Percentiles rank a stretch among this genome's conserved stretches.
These are phyloP conservation scores for Grammothele lineata DNA, from an alignment of 768 basidiomycete species.

Conservation along the genomic window DNA sequence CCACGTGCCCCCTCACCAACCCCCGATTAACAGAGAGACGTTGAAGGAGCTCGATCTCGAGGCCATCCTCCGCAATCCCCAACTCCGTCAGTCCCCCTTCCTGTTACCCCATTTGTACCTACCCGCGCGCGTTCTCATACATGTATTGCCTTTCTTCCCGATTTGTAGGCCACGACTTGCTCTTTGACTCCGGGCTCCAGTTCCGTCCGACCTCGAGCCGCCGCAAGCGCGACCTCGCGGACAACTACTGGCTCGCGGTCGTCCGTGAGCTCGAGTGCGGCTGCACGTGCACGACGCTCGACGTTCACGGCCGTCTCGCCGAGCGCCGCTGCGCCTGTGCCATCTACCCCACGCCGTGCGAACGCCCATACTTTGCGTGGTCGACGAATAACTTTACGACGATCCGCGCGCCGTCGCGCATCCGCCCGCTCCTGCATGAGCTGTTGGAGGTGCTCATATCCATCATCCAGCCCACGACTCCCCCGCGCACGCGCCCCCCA, in stretches of 20 bases:
- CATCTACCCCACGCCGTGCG: constrained; percentile 21
- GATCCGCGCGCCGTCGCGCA: constrained; percentile 66
- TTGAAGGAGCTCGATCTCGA: constrained; percentile 83
- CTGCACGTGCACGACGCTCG: constrained; percentile 82
- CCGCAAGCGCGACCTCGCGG: constrained; percentile 65
- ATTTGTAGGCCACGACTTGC: constrained; percentile 73
- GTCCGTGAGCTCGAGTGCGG: constrained; percentile 71
- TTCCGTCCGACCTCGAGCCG: constrained; percentile 75
- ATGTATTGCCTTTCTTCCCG: constrained; percentile 6
- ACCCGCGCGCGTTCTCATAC: constrained; percentile 10
- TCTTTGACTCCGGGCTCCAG: constrained; percentile 83
- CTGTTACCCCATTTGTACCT: constrained; percentile 29
- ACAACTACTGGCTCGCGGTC: constrained; percentile 85
- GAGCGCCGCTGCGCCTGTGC: constrained; percentile 41
- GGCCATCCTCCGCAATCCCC: constrained; percentile 83
- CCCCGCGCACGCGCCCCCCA: constrained; percentile 27
- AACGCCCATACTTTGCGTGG: constrained; percentile 42
- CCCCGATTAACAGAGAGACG: constrained; percentile 79
- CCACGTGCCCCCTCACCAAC: constrained; percentile 64
- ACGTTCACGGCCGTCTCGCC: constrained; percentile 45
- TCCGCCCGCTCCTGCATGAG: constrained; percentile 64
- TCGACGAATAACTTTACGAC: constrained; percentile 42
- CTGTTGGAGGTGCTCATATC: constrained; percentile 78
- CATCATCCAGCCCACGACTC: constrained; percentile 65
- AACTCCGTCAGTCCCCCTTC: constrained; percentile 60